Base-by-base conservation (phyloP, 768 basidiomycete genomes). In the Kwoniella bestiolae region DNA sequence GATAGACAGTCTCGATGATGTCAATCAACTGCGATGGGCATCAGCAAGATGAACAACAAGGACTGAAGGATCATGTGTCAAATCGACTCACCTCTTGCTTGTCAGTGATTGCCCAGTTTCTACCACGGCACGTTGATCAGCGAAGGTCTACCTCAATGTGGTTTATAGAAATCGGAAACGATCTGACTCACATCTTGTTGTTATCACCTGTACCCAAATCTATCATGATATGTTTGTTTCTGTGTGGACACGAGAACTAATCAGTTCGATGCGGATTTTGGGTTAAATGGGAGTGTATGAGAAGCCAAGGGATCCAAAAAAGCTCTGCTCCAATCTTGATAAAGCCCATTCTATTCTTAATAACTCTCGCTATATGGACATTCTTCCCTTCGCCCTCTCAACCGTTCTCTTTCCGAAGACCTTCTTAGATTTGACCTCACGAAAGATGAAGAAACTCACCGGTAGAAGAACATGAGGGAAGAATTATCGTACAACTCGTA, bases 151-250 rank as follows among this genome's bases (percentile, higher is more conserved):
- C 25, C n/a, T 29, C 44, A 38, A 23, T 18, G 29, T n/a, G 18
- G 25, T 47, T 31, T 32, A 35, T 28, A 56, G 6, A 32, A 56
- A 29, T 61, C 41, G 18, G 21, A 29, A 47, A 45, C 12, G 26
- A 41, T 14, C n/a, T 3, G 3, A 84, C 92, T 70, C 63, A 94
- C 94, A 96, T 96, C 84, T 98, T 97, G 83, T 97, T 97, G 83
- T 97, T 97, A 82, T 98, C 96, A 85, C 94, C 94, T 55, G 94
- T 98, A n/a, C 94, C 94, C 70, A 98, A 83, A 87, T 97, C 96
- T 77, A 99, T 97, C 95, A 98, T 98, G 83, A 98, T 98, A 79
- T 98, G 96, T 80, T 98, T 96, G 82, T 95, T 95, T 46, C 94
- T 95, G 73, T 14, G 18, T 9, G 31, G 26, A 29, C 28, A n/a